A percentile compares a stretch with the other conserved stretches of the same genome.
Evolutionary conservation across 768 basidiomycete genomes (phyloP).

Genomic region (Asterophora parasitica): DNA sequence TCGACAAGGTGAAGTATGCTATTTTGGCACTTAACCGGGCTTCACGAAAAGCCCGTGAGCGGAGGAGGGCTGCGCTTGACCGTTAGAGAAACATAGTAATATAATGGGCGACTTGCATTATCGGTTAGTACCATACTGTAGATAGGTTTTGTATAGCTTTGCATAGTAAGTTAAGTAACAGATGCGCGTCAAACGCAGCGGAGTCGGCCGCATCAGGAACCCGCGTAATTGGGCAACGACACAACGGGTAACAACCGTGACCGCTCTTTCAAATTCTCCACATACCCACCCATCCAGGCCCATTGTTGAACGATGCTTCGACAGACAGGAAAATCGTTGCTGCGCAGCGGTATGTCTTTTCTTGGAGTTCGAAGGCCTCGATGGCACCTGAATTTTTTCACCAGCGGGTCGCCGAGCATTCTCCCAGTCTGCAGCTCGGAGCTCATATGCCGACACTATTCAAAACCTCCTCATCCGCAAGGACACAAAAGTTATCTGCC

Average conservation of each 20-base stretch:
- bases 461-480: slow-evolving; percentile 89
- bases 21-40: slow-evolving; percentile 66
- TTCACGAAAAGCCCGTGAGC: slow-evolving; percentile 69
- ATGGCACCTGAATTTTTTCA: slow-evolving; percentile 7
- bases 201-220: slow-evolving; percentile 12
- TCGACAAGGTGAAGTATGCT: slow-evolving; percentile 80
- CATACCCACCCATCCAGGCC: neutral
- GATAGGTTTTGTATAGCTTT: neutral
- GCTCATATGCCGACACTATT: slow-evolving; percentile 84
- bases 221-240: slow-evolving; percentile 2
- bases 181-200: slow-evolving; percentile 1
- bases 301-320: slow-evolving; percentile 46
- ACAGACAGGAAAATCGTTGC: slow-evolving; percentile 54
- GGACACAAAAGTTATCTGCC: slow-evolving; percentile 91
- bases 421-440: slow-evolving; percentile 69
- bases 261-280: neutral
- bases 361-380: neutral
- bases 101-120: neutral
- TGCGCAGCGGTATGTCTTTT: slow-evolving; percentile 41
- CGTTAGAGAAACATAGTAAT: slow-evolving; percentile 18
- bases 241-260: slow-evolving; percentile 7
- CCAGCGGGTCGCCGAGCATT: slow-evolving; percentile 74
- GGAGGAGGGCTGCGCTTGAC: slow-evolving; percentile 42
- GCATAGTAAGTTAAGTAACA: neutral
- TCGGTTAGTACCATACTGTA: neutral